Percentiles rank a stretch among this genome's conserved stretches.
These are phyloP conservation scores for Phytophthora sojae DNA, from an alignment of 352 stramenopile species.

Conservation along the genomic window DNA sequence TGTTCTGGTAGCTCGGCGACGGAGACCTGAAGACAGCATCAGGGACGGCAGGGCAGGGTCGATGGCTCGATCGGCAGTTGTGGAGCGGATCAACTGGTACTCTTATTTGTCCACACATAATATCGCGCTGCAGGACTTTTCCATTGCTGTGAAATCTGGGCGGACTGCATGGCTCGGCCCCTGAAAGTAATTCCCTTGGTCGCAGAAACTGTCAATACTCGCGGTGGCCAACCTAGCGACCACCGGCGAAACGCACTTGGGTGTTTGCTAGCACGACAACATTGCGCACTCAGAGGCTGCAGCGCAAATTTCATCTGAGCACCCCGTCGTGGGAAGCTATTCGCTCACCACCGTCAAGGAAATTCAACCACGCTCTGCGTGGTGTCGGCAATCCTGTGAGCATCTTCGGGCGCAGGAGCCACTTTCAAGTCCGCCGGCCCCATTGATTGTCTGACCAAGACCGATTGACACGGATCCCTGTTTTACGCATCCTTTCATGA, in stretches of 20 bases:
- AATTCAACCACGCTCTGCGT: slow-evolving; percentile 31
- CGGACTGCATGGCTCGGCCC: too few species aligned
- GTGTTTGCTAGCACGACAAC: not conserved
- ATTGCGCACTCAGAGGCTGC: not conserved
- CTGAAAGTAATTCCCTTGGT: not conserved
- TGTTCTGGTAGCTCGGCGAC: slow-evolving; percentile 6
- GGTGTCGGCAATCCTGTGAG: slow-evolving; percentile 7
- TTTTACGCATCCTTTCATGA: slow-evolving; percentile 9
- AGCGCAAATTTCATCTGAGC: not conserved
- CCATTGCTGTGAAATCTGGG: not conserved
- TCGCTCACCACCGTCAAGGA: slow-evolving; percentile 1
- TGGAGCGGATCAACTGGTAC: not conserved
- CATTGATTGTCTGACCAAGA: not conserved
- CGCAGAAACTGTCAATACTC: not conserved
- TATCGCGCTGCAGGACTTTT: slow-evolving; percentile 2
- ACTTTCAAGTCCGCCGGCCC: slow-evolving; percentile 5
- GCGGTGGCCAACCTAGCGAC: not conserved
- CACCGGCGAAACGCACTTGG: not conserved
- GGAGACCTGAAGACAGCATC: slow-evolving; percentile 24
- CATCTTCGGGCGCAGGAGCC: not conserved
- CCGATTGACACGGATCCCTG: slow-evolving; percentile 4
- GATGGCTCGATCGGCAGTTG: not conserved
- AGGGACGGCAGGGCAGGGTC: not conserved
- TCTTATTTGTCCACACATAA: slow-evolving; percentile 33
- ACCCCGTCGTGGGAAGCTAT: not conserved